Evolutionary conservation across 371 early-diverging fungal species (phyloP), one percentile per base, ranked within the genome.

Genomic region (Rhizopus stolonifer): DNA sequence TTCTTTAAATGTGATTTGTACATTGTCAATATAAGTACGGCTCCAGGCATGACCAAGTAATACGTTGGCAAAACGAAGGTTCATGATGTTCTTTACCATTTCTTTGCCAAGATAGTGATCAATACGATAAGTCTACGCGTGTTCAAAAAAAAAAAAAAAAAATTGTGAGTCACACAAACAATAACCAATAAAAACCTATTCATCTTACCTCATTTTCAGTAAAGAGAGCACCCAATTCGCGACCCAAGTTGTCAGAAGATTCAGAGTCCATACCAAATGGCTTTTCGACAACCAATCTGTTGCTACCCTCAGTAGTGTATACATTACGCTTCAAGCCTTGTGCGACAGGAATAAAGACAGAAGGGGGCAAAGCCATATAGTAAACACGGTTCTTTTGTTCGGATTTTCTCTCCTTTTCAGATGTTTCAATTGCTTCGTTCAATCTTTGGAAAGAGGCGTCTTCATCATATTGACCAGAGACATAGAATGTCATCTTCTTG

Each of bases 1-100:
- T 65, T 99, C 99, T 69, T 98, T 99, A 76, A 99, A 99, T 0
- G 94, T 93, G 71, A 96, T 96, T 69, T 99, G 95, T n/a, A 99
- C 86, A 55, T 94, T 95, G 60, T 87, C 83, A 55, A 99, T 94
- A 67, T 82, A 79, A 40, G 81, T 79, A 34, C 93, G 87, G 70
- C 93, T 86, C 99, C 99, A 98, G 52, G 90, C 80, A 22, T 95
- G 87, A 13, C 90, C 89, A 70, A 94, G 95, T 61, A 96, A 88
- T 29, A 91, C 82, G 72, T 98, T 98, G 58, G 93, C 93, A 60
- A 98, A 98, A 23, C 98, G 84, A 53, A 98, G 66, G 3, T 89
- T 85, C 84, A 98, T 86, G 46, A 98, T 65, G 69, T 97, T 97
- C 74, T 98, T 98, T 56, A 98, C 97, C 99, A 98, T 98, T 61